phyloP scores from a whole-genome alignment of 1,284 basidiomycete genomes.

The Trametes sp. region DNA sequence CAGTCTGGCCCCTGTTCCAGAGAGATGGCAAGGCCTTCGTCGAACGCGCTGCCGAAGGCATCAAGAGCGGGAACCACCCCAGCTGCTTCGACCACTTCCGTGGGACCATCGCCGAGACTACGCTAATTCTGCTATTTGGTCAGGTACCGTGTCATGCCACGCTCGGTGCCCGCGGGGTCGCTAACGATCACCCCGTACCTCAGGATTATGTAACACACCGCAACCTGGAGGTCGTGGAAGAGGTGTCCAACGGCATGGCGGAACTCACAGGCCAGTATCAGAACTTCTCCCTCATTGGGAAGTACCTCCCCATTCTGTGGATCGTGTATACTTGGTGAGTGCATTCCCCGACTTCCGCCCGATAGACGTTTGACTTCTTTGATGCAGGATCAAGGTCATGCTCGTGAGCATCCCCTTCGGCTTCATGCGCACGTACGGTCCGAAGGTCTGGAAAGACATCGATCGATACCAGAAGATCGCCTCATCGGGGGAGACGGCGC shows the following conservation, averaged over 20 bases:
- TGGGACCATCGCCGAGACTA: conserved; percentile 40
- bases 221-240: conserved; percentile 39
- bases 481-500: conserved; percentile 24
- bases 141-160: conserved; percentile 32
- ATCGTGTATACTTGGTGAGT: conserved; percentile 41
- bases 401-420: conserved; percentile 34
- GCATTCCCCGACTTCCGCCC: neutral
- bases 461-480: conserved; percentile 31
- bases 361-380: conserved; percentile 22
- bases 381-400: conserved; percentile 35
- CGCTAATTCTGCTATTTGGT: conserved; percentile 43
- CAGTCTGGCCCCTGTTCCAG: conserved; percentile 36
- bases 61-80: conserved; percentile 22
- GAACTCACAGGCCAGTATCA: conserved; percentile 44
- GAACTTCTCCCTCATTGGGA: conserved; percentile 37
- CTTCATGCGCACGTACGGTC: conserved; percentile 33
- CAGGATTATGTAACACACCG: conserved; percentile 39
- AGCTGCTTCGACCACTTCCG: conserved; percentile 33
- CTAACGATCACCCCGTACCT: neutral
- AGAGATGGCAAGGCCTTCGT: conserved; percentile 30
- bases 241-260: conserved; percentile 44
- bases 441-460: conserved; percentile 34
- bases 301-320: conserved; percentile 39
- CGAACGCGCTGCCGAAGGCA: conserved; percentile 21
- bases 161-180: neutral